A percentile compares a stretch with the other conserved stretches of the same genome.
These are phyloP conservation scores for Tricholoma sp. DNA, from an alignment of 768 basidiomycete species.

Conservation along the genomic window DNA sequence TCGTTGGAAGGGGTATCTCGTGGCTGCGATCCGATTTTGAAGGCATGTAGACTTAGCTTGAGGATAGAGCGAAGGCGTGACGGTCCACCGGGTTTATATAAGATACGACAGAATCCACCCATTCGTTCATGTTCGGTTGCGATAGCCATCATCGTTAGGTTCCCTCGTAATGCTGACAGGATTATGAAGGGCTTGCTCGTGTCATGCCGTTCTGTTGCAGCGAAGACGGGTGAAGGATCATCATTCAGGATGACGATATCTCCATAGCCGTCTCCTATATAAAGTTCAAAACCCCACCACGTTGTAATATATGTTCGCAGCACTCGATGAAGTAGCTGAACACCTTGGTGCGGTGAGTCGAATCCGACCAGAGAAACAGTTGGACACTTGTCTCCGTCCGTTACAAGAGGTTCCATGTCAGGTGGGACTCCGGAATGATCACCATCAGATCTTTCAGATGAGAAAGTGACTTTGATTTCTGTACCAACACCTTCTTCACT, in stretches of 20 bases:
- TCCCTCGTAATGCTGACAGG: constrained; percentile 67
- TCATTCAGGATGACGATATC: constrained; percentile 84
- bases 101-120: constrained; percentile 84
- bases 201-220: constrained; percentile 54
- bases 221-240: constrained; percentile 51
- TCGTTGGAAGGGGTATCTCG: not conserved
- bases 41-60: constrained; percentile 54
- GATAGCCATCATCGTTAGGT: constrained; percentile 53
- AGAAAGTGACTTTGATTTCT: constrained; percentile 84
- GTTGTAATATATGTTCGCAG: constrained; percentile 59
- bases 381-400: constrained; percentile 37
- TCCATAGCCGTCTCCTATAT: constrained; percentile 37
- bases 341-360: constrained; percentile 56
- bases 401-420: constrained; percentile 43
- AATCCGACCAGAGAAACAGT: constrained; percentile 73
- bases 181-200: constrained; percentile 67
- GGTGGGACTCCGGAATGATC: constrained; percentile 20
- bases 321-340: constrained; percentile 59
- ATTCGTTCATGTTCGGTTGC: constrained; percentile 69
- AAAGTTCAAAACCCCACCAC: constrained; percentile 72
- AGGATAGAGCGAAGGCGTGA: constrained; percentile 62
- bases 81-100: constrained; percentile 89
- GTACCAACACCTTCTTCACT: constrained; percentile 89
- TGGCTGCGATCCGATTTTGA: constrained; percentile 41
- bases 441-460: constrained; percentile 56